A percentile compares a stretch with the other conserved stretches of the same genome.
phyloP scores from a whole-genome alignment of 2,329 filamentous ascomycete genomes.

The Talaromyces sp. region DNA sequence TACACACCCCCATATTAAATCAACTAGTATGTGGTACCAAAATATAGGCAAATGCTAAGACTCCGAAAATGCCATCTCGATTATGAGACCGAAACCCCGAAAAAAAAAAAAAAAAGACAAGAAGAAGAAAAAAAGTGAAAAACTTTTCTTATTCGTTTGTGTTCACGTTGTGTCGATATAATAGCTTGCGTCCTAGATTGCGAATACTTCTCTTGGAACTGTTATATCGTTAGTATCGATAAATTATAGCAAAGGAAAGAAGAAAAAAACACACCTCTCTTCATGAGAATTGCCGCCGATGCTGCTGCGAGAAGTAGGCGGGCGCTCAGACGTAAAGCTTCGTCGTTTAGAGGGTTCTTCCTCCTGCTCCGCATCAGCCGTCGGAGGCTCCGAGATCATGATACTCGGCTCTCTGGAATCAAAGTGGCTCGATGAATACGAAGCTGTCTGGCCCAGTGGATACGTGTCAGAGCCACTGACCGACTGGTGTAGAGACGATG shows the following conservation, averaged over 20 bases:
- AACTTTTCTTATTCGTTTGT: not conserved
- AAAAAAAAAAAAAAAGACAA: not conserved
- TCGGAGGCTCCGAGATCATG: constrained; percentile 26
- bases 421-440: constrained; percentile 26
- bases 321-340: constrained; percentile 24
- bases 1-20: not conserved
- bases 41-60: not conserved
- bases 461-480: constrained; percentile 30
- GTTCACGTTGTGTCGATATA: constrained; percentile 13
- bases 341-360: constrained; percentile 19
- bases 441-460: constrained; percentile 31
- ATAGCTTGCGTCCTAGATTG: constrained; percentile 33
- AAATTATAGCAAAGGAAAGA: not conserved
- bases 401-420: constrained; percentile 20
- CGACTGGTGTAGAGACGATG: constrained; percentile 31
- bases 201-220: constrained; percentile 32
- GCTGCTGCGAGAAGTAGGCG: constrained; percentile 15
- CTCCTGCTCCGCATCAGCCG: constrained; percentile 13
- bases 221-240: not conserved
- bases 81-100: not conserved
- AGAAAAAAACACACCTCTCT: constrained; percentile 25
- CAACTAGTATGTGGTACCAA: not conserved
- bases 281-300: constrained; percentile 19
- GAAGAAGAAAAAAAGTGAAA: not conserved
- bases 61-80: not conserved